These are phyloP conservation scores for Scalesia atractyloides DNA, from an alignment of 129 eudicot genomes.

Conservation along the genomic window DNA sequence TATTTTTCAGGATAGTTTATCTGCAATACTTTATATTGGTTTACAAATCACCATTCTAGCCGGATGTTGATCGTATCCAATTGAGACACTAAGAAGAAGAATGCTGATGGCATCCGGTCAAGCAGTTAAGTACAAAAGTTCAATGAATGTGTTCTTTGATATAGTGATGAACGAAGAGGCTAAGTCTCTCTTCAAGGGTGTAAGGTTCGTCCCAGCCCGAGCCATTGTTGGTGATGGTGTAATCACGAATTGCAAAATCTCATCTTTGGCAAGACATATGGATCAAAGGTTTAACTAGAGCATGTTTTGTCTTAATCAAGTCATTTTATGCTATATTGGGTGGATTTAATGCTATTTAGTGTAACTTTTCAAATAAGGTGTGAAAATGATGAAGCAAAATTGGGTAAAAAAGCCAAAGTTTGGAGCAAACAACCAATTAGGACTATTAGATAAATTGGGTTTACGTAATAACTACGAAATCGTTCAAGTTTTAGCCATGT, in stretches of 20 bases:
- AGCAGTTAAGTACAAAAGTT: slow-evolving; percentile 68
- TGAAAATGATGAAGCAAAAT: neutral
- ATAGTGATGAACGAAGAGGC: slow-evolving; percentile 61
- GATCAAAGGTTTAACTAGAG: too few relatives aligned
- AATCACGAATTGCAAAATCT: slow-evolving; percentile 11
- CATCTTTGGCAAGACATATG: too few relatives aligned
- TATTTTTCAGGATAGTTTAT: slow-evolving; percentile 59
- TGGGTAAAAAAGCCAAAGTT: neutral
- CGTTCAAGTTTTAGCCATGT: too few relatives aligned
- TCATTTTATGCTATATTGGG: neutral
- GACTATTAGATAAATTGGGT: too few relatives aligned
- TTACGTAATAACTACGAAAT: too few relatives aligned
- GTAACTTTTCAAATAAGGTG: neutral
- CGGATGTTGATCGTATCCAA: slow-evolving; percentile 70
- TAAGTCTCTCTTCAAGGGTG: slow-evolving; percentile 69
- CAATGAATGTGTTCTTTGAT: slow-evolving; percentile 56
- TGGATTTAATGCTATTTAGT: neutral
- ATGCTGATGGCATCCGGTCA: slow-evolving; percentile 93
- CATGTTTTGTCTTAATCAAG: neutral
- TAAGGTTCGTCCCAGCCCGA: slow-evolving; percentile 67
- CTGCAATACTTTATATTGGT: slow-evolving; percentile 69
- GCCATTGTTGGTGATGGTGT: slow-evolving; percentile 77
- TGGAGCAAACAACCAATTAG: neutral
- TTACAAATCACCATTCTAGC: slow-evolving; percentile 73
- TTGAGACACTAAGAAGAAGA: slow-evolving; percentile 74